phyloP scores from a whole-genome alignment of 202 grass and related monocot genomes.

The Brachypodium distachyon region DNA sequence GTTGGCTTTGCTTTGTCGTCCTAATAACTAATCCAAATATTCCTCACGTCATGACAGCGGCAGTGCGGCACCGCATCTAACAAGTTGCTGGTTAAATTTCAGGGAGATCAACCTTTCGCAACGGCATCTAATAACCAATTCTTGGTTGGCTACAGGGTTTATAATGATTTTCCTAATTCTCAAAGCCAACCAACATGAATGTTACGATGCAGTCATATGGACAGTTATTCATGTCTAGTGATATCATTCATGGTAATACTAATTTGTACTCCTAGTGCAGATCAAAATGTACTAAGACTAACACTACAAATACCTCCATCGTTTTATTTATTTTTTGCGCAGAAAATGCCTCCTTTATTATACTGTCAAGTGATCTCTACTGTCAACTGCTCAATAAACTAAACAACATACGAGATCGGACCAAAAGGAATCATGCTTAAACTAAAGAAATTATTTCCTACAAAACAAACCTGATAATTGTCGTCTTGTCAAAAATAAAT shows the following conservation, averaged over 20 bases:
- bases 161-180: neutral
- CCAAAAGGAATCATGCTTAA: neutral
- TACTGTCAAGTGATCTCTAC: neutral
- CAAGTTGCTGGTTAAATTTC: no score
- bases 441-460: neutral
- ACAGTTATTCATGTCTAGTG: neutral
- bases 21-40: constrained; percentile 24
- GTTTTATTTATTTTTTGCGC: no score
- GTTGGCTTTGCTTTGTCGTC: constrained; percentile 3
- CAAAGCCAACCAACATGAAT: no score
- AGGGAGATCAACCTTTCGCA: no score
- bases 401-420: neutral
- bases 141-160: neutral
- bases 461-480: neutral
- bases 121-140: neutral
- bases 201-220: no score
- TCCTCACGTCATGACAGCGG: constrained; percentile 4
- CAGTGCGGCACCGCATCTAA: neutral
- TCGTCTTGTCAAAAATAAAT: neutral
- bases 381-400: neutral
- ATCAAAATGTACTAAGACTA: neutral
- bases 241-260: neutral
- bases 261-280: neutral
- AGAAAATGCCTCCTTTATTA: neutral
- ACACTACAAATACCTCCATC: neutral